phyloP scores from a whole-genome alignment of 257 asterid species.

The Petrea volubilis region DNA sequence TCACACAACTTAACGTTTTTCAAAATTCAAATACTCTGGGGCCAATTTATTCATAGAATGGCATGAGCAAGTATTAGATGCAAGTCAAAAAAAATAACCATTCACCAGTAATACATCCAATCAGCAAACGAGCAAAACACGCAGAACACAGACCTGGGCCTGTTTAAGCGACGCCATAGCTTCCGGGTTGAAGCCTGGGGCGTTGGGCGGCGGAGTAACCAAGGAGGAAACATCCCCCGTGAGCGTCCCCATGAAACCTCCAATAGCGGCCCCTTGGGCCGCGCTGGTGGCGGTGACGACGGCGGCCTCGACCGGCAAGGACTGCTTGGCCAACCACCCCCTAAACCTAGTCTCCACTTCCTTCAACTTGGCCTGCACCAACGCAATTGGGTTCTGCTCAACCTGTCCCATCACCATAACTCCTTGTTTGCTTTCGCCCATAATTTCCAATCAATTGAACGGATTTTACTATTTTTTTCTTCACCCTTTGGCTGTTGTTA shows the following conservation, averaged over 20 bases:
- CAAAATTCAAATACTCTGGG: no score
- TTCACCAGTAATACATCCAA: neutral
- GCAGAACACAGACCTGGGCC: constrained; percentile 57
- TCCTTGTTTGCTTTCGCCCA: constrained; percentile 58
- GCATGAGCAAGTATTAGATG: no score
- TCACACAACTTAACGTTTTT: no score
- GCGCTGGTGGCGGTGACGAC: constrained; percentile 72
- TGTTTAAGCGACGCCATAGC: constrained; percentile 78
- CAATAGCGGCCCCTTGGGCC: constrained; percentile 77
- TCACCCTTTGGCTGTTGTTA: neutral
- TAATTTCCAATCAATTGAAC: neutral
- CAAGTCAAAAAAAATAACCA: no score
- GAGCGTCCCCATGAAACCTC: constrained; percentile 79
- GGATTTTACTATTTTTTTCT: neutral
- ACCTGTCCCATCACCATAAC: constrained; percentile 30
- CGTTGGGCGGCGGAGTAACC: constrained; percentile 61
- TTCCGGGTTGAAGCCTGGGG: constrained; percentile 54
- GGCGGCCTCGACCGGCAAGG: constrained; percentile 79
- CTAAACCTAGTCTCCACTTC: constrained; percentile 54
- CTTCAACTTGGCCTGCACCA: constrained; percentile 60
- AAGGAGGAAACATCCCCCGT: constrained; percentile 56
- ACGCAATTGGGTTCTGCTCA: constrained; percentile 58
- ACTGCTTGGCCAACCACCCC: constrained; percentile 77
- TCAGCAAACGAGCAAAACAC: neutral
- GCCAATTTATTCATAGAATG: no score